Percentiles rank a stretch among this genome's conserved stretches.
These are phyloP conservation scores for Ogataea pini DNA, from an alignment of 805 yeast species.

Conservation along the genomic window DNA sequence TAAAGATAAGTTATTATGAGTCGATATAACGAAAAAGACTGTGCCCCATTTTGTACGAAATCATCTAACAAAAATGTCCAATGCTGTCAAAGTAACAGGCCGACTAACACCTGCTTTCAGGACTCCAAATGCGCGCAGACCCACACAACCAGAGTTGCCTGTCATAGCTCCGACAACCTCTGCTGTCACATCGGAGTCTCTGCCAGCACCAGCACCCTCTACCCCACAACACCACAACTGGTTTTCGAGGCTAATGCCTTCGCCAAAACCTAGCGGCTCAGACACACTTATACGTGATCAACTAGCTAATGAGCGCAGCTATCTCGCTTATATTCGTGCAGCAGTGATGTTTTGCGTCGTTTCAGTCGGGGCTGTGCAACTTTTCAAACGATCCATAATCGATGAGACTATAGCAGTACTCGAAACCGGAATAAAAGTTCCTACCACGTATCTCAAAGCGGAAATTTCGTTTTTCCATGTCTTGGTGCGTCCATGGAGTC, in stretches of 20 bases:
- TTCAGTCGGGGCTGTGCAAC: constrained; percentile 44
- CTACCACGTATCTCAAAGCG: neutral
- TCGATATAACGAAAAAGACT: no score
- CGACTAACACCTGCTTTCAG: neutral
- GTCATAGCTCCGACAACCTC: neutral
- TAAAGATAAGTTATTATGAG: neutral
- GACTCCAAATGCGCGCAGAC: neutral
- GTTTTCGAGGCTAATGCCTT: neutral
- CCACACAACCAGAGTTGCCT: neutral
- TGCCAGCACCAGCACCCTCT: neutral
- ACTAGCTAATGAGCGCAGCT: constrained; percentile 52
- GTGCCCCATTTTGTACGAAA: no score
- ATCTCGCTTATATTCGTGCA: constrained; percentile 48
- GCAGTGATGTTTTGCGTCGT: constrained; percentile 41
- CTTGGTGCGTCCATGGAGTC: constrained; percentile 20
- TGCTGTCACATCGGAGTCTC: neutral
- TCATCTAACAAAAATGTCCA: no score
- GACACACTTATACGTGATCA: constrained; percentile 49
- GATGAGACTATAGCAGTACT: constrained; percentile 6
- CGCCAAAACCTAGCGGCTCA: constrained; percentile 33
- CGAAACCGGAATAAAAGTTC: neutral
- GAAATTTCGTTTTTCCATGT: constrained; percentile 8
- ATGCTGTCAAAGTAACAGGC: constrained; percentile 2
- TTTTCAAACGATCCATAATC: constrained; percentile 35
- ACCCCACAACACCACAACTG: neutral